A percentile compares a stretch with the other conserved stretches of the same genome.
Evolutionary conservation across 1,284 basidiomycete genomes (phyloP).

Genomic region (Coniophora puteana): DNA sequence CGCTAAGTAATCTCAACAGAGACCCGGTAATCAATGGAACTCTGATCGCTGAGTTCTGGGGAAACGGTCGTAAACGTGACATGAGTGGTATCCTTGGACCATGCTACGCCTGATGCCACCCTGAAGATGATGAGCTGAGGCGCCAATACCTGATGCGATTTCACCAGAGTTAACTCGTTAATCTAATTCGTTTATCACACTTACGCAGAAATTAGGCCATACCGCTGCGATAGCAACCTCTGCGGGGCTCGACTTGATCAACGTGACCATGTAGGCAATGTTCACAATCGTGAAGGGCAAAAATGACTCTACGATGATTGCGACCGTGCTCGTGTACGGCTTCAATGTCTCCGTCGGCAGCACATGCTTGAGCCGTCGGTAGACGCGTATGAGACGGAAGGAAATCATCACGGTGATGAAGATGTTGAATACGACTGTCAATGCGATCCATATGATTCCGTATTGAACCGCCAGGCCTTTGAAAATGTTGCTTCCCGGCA

Average conservation of each 20-base stretch:
- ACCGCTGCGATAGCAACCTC: conserved; percentile 12
- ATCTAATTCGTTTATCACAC: no score
- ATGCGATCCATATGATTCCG: conserved; percentile 20
- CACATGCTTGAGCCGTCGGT: conserved; percentile 8
- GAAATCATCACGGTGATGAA: conserved; percentile 20
- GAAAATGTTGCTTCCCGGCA: conserved; percentile 15
- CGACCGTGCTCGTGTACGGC: conserved; percentile 20
- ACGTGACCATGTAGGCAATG: conserved; percentile 15
- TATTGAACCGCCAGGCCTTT: conserved; percentile 13
- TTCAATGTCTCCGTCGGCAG: conserved; percentile 10
- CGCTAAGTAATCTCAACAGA: no score
- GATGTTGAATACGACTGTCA: conserved; percentile 18
- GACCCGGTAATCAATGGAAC: no score
- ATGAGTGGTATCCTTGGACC: conserved; percentile 23
- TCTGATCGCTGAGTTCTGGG: no score
- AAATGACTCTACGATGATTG: conserved; percentile 25
- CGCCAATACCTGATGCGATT: conserved; percentile 28
- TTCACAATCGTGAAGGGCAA: conserved; percentile 19
- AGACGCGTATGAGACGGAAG: conserved; percentile 14
- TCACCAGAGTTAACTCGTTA: no score
- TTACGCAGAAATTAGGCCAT: conserved; percentile 8
- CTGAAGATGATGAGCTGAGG: conserved; percentile 30
- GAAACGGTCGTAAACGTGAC: no score
- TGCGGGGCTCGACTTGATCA: conserved; percentile 10
- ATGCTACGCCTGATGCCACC: conserved; percentile 26